Conservation (phyloP, 129 eudicot species). For the Helianthus annuus region DNA sequence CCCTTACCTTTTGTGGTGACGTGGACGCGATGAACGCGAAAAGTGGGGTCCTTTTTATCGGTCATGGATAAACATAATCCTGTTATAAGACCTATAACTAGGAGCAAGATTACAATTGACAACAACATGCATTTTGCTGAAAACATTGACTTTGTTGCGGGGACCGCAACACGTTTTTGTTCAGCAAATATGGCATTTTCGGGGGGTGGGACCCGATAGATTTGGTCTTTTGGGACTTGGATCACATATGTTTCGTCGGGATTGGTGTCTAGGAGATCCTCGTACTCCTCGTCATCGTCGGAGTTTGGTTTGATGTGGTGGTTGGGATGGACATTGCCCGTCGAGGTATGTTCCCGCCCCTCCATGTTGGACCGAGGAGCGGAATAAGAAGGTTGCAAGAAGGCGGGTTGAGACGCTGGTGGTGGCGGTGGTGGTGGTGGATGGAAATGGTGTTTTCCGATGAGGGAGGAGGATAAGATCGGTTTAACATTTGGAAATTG, state of each 20-base stretch:
- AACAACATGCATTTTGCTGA: constrained; percentile 27
- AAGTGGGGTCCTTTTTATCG: constrained; percentile 44
- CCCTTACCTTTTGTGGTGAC: constrained; percentile 32
- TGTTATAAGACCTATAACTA: constrained; percentile 41
- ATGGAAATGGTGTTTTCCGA: constrained; percentile 1
- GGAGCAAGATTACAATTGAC: constrained; percentile 30
- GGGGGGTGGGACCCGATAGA: constrained; percentile 65
- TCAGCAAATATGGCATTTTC: constrained; percentile 49
- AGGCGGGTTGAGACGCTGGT: constrained; percentile 21
- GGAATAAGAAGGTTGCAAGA: constrained; percentile 22
- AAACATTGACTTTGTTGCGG: constrained; percentile 12
- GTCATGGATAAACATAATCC: constrained; percentile 31
- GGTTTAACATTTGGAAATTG: background rate
- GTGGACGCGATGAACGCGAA: constrained; percentile 43
- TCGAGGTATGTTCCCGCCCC: constrained; percentile 37
- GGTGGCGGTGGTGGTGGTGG: constrained; percentile 16
- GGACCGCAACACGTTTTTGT: constrained; percentile 9
- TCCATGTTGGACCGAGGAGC: constrained; percentile 33
- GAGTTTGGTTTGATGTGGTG: constrained; percentile 10
- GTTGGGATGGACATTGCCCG: constrained; percentile 3
- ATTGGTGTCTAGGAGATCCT: constrained; percentile 36
- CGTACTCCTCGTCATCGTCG: constrained; percentile 22
- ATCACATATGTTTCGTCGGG: constrained; percentile 50
- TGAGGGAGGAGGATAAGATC: background rate
- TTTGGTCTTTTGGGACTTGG: constrained; percentile 75